phyloP scores from a whole-genome alignment of 192 early-diverging fungal species.

The Backusella tarrabulga region DNA sequence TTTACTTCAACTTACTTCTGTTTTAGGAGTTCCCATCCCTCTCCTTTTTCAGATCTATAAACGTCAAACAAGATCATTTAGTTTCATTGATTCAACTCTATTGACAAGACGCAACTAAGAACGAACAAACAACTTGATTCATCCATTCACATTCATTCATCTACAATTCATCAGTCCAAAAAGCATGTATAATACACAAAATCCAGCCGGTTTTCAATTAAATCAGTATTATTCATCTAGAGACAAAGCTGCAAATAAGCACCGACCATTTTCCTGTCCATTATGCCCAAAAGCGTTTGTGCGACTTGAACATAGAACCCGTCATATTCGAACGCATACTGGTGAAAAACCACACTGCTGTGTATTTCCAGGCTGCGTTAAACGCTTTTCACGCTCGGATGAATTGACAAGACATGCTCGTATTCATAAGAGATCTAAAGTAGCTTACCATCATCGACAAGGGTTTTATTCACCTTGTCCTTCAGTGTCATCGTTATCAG shows the following conservation, averaged over 20 bases:
- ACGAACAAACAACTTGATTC: background rate
- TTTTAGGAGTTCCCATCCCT: conserved; percentile 4
- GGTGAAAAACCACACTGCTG: conserved; percentile 86
- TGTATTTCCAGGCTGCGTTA: conserved; percentile 58
- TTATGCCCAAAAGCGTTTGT: conserved; percentile 66
- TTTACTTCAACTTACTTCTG: background rate
- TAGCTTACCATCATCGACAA: background rate
- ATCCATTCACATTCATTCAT: background rate
- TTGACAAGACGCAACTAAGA: background rate
- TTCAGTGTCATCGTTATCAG: conserved; percentile 1
- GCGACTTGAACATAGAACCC: conserved; percentile 77
- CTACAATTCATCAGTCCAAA: background rate
- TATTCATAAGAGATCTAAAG: conserved; percentile 35
- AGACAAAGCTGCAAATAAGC: conserved; percentile 12
- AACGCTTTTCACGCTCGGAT: conserved; percentile 80
- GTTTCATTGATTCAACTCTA: background rate
- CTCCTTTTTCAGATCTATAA: background rate
- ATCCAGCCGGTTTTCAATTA: background rate
- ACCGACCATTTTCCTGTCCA: conserved; percentile 52
- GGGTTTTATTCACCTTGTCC: background rate
- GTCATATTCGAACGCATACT: conserved; percentile 84
- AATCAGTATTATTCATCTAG: background rate
- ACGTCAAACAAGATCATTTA: background rate
- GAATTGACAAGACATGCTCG: conserved; percentile 57
- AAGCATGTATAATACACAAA: background rate